phyloP scores from a whole-genome alignment of 2,329 filamentous ascomycete species.

The Aspergillus sp. region DNA sequence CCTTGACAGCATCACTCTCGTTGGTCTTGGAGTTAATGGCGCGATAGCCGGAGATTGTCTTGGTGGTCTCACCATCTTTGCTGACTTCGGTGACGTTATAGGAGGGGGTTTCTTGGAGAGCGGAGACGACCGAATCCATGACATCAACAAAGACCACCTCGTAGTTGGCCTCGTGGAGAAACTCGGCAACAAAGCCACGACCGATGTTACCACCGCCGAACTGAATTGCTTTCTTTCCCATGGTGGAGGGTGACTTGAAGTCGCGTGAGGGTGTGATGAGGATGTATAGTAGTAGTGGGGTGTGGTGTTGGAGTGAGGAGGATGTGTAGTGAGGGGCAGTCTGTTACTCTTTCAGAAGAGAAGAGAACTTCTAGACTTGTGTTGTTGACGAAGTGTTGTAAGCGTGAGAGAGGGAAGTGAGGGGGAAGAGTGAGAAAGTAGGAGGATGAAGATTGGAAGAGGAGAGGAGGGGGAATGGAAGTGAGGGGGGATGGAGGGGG shows the following conservation, averaged over 20 bases:
- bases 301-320: constrained; percentile 3
- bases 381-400: background rate
- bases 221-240: constrained; percentile 71
- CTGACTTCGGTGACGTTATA: constrained; percentile 96
- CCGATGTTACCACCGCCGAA: constrained; percentile 87
- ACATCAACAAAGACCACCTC: constrained; percentile 97
- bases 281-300: background rate
- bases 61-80: constrained; percentile 73
- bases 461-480: background rate
- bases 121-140: constrained; percentile 75
- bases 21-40: constrained; percentile 93
- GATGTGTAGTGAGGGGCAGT: background rate
- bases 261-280: background rate
- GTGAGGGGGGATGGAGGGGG: background rate
- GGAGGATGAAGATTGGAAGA: background rate
- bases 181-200: constrained; percentile 83
- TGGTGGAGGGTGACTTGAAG: constrained; percentile 18
- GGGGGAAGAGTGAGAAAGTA: constrained; percentile 8
- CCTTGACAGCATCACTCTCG: constrained; percentile 75
- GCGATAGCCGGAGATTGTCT: constrained; percentile 89
- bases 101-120: constrained; percentile 69
- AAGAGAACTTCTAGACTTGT: too few relatives aligned
- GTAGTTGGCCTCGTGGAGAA: constrained; percentile 91
- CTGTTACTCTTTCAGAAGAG: background rate
- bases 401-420: constrained; percentile 6